Evolutionary conservation across 2,329 filamentous ascomycete species (phyloP).

Genomic region (Plenodomus biglobosus): DNA sequence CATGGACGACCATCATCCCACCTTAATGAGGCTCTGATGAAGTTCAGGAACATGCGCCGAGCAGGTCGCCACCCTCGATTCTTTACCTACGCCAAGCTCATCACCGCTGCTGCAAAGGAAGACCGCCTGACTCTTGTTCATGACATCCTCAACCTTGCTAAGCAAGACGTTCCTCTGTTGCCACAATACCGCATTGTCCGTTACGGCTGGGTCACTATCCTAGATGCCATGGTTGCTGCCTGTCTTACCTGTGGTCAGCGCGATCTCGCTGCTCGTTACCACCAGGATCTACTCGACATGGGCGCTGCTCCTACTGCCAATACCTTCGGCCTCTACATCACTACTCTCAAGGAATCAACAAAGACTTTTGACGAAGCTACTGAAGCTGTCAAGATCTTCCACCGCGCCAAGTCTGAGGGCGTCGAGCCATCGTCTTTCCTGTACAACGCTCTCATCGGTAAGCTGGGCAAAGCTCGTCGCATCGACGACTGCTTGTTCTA

Average conservation of each 20-base stretch:
- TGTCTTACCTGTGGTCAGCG: slow-evolving; percentile 83
- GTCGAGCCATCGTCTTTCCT: slow-evolving; percentile 96
- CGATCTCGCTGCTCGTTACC: slow-evolving; percentile 77
- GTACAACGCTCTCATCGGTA: slow-evolving; percentile 97
- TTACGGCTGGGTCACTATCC: slow-evolving; percentile 94
- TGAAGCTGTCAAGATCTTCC: slow-evolving; percentile 96
- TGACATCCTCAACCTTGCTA: slow-evolving; percentile 86
- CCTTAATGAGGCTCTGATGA: slow-evolving; percentile 76
- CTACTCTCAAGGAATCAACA: slow-evolving; percentile 94
- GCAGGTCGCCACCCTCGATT: slow-evolving; percentile 90
- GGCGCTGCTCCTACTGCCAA: slow-evolving; percentile 92
- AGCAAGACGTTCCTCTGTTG: slow-evolving; percentile 81
- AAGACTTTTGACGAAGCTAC: slow-evolving; percentile 98
- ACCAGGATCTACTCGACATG: slow-evolving; percentile 88
- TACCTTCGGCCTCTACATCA: slow-evolving; percentile 98
- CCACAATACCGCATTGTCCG: slow-evolving; percentile 83
- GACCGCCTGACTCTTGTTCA: slow-evolving; percentile 79
- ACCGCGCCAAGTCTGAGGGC: slow-evolving; percentile 87
- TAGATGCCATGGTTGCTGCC: slow-evolving; percentile 94
- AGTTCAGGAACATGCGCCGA: slow-evolving; percentile 91
- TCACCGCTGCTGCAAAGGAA: slow-evolving; percentile 83
- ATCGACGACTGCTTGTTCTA: slow-evolving; percentile 98
- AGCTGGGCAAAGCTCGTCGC: slow-evolving; percentile 94
- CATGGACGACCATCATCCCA: slow-evolving; percentile 71
- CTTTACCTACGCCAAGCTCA: slow-evolving; percentile 95